A percentile compares a stretch with the other conserved stretches of the same genome.
These are phyloP conservation scores for Microcos paniculata DNA, from an alignment of 345 rosid species.

Conservation along the genomic window DNA sequence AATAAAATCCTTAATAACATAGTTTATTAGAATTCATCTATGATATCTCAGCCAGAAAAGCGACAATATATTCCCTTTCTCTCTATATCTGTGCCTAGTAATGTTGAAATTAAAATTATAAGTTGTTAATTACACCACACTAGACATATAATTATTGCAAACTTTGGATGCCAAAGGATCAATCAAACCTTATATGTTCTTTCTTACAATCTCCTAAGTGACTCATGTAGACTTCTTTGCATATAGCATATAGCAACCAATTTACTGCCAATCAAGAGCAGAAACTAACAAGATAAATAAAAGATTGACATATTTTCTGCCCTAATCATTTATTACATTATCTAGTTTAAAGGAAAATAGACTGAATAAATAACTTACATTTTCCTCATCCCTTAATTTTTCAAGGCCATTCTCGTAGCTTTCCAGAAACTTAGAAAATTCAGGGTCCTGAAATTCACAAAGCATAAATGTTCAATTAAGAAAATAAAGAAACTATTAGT, in stretches of 20 bases:
- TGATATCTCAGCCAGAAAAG: not conserved
- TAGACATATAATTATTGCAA: not conserved
- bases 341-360: not conserved
- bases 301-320: not conserved
- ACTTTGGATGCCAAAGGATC: not conserved
- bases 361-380: constrained; percentile 42
- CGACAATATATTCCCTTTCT: not conserved
- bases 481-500: not conserved
- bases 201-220: not conserved
- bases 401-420: constrained; percentile 33
- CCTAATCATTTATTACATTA: not conserved
- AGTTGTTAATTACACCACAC: not conserved
- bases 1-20: not conserved
- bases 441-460: constrained; percentile 47
- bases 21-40: not conserved
- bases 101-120: not conserved
- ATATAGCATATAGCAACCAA: not conserved
- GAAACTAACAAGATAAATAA: not conserved
- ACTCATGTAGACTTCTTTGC: no score
- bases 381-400: constrained; percentile 40
- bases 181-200: not conserved
- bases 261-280: not conserved
- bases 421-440: constrained; percentile 56
- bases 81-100: not conserved
- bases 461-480: not conserved